Evolutionary conservation across 805 yeast genomes (phyloP), one percentile per base, ranked within the genome.

Genomic region (Candida sphagnicola): DNA sequence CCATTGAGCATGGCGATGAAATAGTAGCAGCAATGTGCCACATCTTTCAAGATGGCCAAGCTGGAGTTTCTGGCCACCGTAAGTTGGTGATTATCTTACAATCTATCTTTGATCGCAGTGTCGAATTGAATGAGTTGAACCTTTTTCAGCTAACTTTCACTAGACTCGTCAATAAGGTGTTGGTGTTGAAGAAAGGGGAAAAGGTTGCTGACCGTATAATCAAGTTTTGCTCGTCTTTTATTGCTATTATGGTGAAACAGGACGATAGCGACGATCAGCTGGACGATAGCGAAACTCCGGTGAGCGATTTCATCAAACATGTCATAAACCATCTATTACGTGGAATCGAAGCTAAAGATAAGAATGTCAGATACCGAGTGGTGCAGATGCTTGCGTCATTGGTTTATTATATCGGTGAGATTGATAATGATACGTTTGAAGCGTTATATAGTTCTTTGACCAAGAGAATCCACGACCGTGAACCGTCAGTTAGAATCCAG

Each of bases 21-120:
- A 45, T 64, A 16, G 39, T 49, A 26, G 37, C 31, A 18, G 77
- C 84, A 3, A 64, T 82, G 49, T 79, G 85, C 1, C 79, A 74
- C 40, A 78, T 81, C 3, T 89, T 89, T 53, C 91, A 85, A 52
- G 91, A 82, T 40, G 85, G 93, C 0, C 97, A 89, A 53, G 46
- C 62, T 16, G 72, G 86, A 2, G 70, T 81, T 23, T 82, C 90
- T 0, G 82, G 90, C 2, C 96, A 89, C 57, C 69, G 85, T 34
- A 84, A 85, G 52, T 80, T 85, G 41, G 77, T 82, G 5, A 75
- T 79, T 8, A 72, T 84, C 4, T 54, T 89, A 52, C 75, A 74
- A 51, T 72, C 74, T 32, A 63, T 86, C 12, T 84, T 82, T 40
- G 48, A 63, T 12, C 73, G 77, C 46, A 77, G 93, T 1, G 57